Evolutionary conservation across 1,284 basidiomycete genomes (phyloP).

Genomic region (Flammula alnicola): DNA sequence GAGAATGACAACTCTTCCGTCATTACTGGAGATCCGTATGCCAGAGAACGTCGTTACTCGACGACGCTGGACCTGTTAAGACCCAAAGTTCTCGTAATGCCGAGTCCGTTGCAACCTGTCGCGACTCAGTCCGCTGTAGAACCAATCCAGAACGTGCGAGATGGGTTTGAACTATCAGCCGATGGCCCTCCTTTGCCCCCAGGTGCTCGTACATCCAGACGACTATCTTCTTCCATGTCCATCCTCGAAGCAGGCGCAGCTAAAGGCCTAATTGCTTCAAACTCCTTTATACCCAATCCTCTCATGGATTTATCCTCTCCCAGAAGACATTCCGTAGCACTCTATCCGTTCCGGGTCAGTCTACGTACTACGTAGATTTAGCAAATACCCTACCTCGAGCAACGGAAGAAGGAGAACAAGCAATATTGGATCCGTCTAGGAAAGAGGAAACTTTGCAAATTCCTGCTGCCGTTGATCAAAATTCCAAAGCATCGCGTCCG

Average conservation of each 20-base stretch:
- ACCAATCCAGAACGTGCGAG: constrained; percentile 41
- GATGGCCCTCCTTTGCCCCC: constrained; percentile 74
- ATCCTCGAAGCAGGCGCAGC: constrained; percentile 29
- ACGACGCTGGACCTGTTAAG: constrained; percentile 77
- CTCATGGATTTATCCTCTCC: constrained; percentile 70
- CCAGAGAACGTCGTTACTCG: constrained; percentile 63
- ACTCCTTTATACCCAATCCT: constrained; percentile 80
- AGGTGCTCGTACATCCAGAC: constrained; percentile 60
- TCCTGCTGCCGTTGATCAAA: constrained; percentile 42
- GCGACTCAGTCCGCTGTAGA: constrained; percentile 34
- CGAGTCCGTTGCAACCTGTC: constrained; percentile 74
- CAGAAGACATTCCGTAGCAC: constrained; percentile 83
- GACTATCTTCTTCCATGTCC: constrained; percentile 44
- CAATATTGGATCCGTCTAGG: constrained; percentile 49
- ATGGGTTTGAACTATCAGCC: constrained; percentile 64
- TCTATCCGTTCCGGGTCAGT: constrained; percentile 65
- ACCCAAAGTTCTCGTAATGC: constrained; percentile 85
- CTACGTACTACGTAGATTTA: constrained; percentile 65
- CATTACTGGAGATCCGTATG: constrained; percentile 40
- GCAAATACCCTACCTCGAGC: constrained; percentile 66
- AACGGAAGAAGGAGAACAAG: constrained; percentile 72
- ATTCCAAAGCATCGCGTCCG: constrained; percentile 49
- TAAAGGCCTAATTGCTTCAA: constrained; percentile 53
- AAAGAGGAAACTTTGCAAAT: constrained; percentile 43
- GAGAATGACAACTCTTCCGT: constrained; percentile 58